Evolutionary conservation across 2,329 filamentous ascomycete genomes (phyloP).

Genomic region (Fusarium scirpi): DNA sequence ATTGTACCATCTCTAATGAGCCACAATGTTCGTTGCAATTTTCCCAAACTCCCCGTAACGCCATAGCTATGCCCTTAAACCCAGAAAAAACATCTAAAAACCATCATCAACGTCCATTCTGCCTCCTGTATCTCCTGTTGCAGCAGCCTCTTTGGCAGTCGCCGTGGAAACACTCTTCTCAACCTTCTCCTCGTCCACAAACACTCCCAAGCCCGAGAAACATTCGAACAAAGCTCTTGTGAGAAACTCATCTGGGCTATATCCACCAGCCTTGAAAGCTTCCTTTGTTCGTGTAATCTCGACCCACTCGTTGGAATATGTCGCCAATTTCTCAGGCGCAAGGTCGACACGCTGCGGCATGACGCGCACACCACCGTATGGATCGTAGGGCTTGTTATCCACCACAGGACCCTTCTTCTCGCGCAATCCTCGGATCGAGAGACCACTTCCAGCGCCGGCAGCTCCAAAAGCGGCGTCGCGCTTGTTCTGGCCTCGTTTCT

Average conservation of each 20-base stretch:
- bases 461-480: conserved; percentile 53
- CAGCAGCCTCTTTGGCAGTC: conserved; percentile 54
- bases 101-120: conserved; percentile 65
- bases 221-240: conserved; percentile 85
- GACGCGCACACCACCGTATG: conserved; percentile 82
- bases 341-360: conserved; percentile 77
- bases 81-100: conserved; percentile 50
- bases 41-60: conserved; percentile 35
- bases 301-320: conserved; percentile 82
- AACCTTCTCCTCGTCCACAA: conserved; percentile 81
- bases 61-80: conserved; percentile 43
- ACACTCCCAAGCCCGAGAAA: conserved; percentile 89
- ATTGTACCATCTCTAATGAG: not conserved
- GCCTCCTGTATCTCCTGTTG: conserved; percentile 47
- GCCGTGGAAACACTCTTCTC: conserved; percentile 53
- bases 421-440: conserved; percentile 85
- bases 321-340: conserved; percentile 59
- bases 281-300: conserved; percentile 74
- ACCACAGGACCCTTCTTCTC: conserved; percentile 61
- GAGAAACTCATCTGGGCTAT: conserved; percentile 85
- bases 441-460: conserved; percentile 48
- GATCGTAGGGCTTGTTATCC: conserved; percentile 84
- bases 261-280: conserved; percentile 81
- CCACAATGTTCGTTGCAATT: conserved; percentile 1
- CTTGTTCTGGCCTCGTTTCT: conserved; percentile 73